A percentile compares a stretch with the other conserved stretches of the same genome.
phyloP scores from a whole-genome alignment of 768 basidiomycete genomes.

The Collybia nuda region DNA sequence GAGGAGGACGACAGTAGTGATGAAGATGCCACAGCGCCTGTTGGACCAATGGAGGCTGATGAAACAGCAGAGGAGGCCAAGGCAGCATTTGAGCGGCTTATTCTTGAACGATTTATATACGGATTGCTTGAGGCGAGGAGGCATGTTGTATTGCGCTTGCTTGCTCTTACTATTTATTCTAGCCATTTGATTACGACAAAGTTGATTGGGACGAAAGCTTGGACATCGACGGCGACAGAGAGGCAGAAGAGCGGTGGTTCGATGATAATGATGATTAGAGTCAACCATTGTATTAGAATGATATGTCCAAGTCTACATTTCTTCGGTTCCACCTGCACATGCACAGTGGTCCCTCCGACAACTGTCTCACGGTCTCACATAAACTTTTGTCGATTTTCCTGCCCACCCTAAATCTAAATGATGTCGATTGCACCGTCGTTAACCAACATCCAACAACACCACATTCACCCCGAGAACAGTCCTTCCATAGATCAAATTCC shows the following conservation, averaged over 20 bases:
- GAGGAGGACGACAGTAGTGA: constrained; percentile 73
- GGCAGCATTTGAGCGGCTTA: constrained; percentile 52
- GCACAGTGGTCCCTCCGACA: too few relatives aligned
- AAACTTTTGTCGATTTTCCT: constrained; percentile 17
- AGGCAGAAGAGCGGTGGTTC: constrained; percentile 73
- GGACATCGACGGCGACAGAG: constrained; percentile 58
- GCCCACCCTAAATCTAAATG: constrained; percentile 49
- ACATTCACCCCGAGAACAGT: constrained; percentile 2
- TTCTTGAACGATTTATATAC: constrained; percentile 75
- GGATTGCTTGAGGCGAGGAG: constrained; percentile 67
- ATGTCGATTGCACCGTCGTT: constrained; percentile 5
- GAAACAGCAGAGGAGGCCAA: constrained; percentile 53
- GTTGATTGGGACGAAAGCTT: constrained; percentile 78
- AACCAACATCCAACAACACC: constrained; percentile 3
- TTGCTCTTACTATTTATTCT: constrained; percentile 4
- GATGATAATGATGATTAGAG: constrained; percentile 47
- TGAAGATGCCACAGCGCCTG: constrained; percentile 30
- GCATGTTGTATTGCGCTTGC: background rate
- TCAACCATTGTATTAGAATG: background rate
- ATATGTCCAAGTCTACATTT: too few relatives aligned
- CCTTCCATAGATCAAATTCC: background rate
- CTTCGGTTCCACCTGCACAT: too few relatives aligned
- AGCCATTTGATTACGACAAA: constrained; percentile 70
- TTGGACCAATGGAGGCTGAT: constrained; percentile 22
- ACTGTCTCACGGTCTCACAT: constrained; percentile 6